Evolutionary conservation across 306 rosid genomes (phyloP), one percentile per base, ranked within the genome.

Genomic region (Abrus pulchellus): DNA sequence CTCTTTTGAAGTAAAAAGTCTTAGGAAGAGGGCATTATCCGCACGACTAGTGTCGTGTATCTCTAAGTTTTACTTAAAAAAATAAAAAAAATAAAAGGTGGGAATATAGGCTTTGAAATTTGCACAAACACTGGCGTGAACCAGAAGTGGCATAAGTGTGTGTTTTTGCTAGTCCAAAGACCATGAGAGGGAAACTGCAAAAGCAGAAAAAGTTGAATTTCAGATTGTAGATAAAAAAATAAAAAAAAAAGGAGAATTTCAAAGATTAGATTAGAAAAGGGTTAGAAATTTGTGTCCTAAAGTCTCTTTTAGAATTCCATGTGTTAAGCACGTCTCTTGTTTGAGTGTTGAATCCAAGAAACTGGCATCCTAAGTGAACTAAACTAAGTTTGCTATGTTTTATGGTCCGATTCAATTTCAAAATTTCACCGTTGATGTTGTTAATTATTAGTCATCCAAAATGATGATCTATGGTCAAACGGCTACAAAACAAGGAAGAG

Each of bases 301-400:
- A 91, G 92, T 88, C 64, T 84, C 94, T 87, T 93, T 91, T 81
- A 56, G 52, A 59, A 82, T 71, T 73, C 68, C 59, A 83, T 80
- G 68, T 78, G 20, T 69, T 75, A 81, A 55, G 88, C 90, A 88
- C 64, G 85, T 85, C 54, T 47, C 65, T 11, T 34, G 56, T 43
- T 67, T 84, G 65, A 68, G 83, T 68, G 79, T 72, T 91, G 97
- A 93, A 93, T 91, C 97, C 97, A 88, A 93, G 90, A 80, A 91
- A 85, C 76, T 7, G 70, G 97, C 86, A 93, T 93, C 97, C 97
- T 61, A 93, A 88, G 97, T 85, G 11, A 66, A 45, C 44, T 8
- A 9, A 40, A 74, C 12, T 28, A 3, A 44, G 74, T 7, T 28
- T 81, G 47, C 2, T 30, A 30, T 78, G 64, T 13, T 60, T 78